Percentiles rank a stretch among this genome's conserved stretches.
Conservation (phyloP, 805 yeast species). For the Blastobotrys robertii region DNA sequence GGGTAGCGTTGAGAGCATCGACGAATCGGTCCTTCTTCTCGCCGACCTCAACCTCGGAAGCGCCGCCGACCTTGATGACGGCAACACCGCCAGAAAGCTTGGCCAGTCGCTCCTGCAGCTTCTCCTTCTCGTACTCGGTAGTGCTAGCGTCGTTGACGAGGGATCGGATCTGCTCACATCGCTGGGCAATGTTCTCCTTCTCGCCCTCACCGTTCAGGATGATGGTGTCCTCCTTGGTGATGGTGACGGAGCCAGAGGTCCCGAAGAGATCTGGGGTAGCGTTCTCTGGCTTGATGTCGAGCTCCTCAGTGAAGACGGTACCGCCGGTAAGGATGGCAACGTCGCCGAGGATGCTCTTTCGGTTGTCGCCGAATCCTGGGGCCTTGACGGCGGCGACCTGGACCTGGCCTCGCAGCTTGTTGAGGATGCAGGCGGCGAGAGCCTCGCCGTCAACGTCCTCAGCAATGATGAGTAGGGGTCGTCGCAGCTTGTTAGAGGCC, state of each 20-base stretch:
- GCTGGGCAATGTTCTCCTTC: conserved; percentile 66
- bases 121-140: conserved; percentile 86
- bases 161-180: conserved; percentile 90
- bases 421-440: conserved; percentile 91
- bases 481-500: conserved; percentile 83
- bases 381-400: conserved; percentile 97
- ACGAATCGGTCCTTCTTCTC: conserved; percentile 99
- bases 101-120: conserved; percentile 94
- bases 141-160: conserved; percentile 66
- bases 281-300: conserved; percentile 90
- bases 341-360: conserved; percentile 92
- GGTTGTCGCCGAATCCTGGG: conserved; percentile 98
- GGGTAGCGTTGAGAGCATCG: conserved; percentile 96
- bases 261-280: conserved; percentile 88
- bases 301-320: conserved; percentile 77
- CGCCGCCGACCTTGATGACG: conserved; percentile 93
- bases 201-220: conserved; percentile 86
- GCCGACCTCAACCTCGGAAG: conserved; percentile 95
- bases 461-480: conserved; percentile 87
- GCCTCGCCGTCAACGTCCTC: conserved; percentile 99
- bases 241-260: conserved; percentile 79
- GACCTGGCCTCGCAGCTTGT: conserved; percentile 96
- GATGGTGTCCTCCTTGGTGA: conserved; percentile 94
- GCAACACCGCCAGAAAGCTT: conserved; percentile 98
- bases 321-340: conserved; percentile 93